phyloP scores from a whole-genome alignment of 2,329 filamentous ascomycete genomes.

The Aspergillus eucalypticola region DNA sequence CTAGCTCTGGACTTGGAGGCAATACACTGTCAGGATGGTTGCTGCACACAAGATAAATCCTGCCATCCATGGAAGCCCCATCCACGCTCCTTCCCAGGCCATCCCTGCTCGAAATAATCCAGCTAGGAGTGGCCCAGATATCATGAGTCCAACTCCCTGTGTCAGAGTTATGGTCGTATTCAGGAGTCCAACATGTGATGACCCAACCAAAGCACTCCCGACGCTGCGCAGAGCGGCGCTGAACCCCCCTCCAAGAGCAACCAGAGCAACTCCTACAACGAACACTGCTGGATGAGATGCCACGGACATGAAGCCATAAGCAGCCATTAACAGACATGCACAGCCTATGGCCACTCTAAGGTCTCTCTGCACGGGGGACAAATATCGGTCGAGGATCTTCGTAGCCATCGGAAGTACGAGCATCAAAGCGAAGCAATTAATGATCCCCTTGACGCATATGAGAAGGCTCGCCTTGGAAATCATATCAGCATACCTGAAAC shows the following conservation, averaged over 20 bases:
- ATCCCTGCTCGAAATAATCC: slow-evolving; percentile 10
- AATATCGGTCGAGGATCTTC: slow-evolving; percentile 1
- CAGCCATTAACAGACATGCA: neutral
- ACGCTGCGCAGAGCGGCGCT: slow-evolving; percentile 16
- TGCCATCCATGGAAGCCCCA: slow-evolving; percentile 16
- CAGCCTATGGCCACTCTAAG: slow-evolving; percentile 10
- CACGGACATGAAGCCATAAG: slow-evolving; percentile 14
- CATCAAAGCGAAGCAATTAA: slow-evolving; percentile 10
- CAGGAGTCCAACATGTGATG: slow-evolving; percentile 11
- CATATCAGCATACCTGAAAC: neutral
- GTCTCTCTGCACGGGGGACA: slow-evolving; percentile 9
- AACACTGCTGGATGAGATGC: slow-evolving; percentile 10
- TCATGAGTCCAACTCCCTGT: slow-evolving; percentile 10
- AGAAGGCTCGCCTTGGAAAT: slow-evolving; percentile 11
- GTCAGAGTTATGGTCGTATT: slow-evolving; percentile 17
- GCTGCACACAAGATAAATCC: slow-evolving; percentile 2
- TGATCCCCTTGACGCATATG: slow-evolving; percentile 11
- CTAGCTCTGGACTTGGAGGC: neutral
- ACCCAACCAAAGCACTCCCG: slow-evolving; percentile 14
- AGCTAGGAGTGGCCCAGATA: slow-evolving; percentile 13
- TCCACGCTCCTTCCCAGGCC: slow-evolving; percentile 8
- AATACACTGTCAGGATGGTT: neutral
- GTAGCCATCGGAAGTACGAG: slow-evolving; percentile 12
- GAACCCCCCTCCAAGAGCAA: slow-evolving; percentile 15
- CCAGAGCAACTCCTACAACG: slow-evolving; percentile 7